Evolutionary conservation across 352 stramenopile genomes (phyloP), one percentile per base, ranked within the genome.

Genomic region (Aphanomyces stellatus): DNA sequence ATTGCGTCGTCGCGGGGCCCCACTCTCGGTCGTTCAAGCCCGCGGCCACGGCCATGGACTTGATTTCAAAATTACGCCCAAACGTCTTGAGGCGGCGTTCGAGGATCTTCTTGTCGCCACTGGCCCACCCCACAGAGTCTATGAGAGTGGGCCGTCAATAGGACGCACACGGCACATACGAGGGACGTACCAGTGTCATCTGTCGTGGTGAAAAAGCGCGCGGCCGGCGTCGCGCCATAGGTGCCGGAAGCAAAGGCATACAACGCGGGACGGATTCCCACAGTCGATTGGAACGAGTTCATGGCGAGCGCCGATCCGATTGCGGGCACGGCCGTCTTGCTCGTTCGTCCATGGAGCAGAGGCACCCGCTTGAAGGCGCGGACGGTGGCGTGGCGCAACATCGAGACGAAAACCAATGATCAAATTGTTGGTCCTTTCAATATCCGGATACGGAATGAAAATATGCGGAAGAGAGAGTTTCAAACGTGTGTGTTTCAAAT

Each of bases 31-130:
- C 59, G 69, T 89, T 92, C 62, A 90, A 68, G 0, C 83, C 83
- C 8, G 83, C 80, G 40, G 87, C 75, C 28, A 89, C 74, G 33
- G 77, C 79, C 37, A 92, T 72, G 62, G 80, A 75, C 41, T 86
- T 86, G 27, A 74, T 77, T 55, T 92, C 79, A 61, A 81, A 87
- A 76, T 87, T 85, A 37, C 83, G 81, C 51, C 81, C 80, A 69
- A 92, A 89, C 19, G 37, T 57, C 46, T 67, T 67, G 6, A 67
- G 34, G 28, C 60, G 60, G 11, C 60, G 60, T 24, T 67, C 60
- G 22, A 67, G 49, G 24, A 57, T 42, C 60, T 67, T 67, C 30
- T 37, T 57, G 30, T 57, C 49, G 13, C 6, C 30, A n/a, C 7
- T 34, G 17, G 28, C n/a, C 49, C 49, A 57, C 8, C n/a, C n/a